Base-by-base conservation (phyloP, 2,329 filamentous ascomycete genomes). In the Emergomyces africanus region DNA sequence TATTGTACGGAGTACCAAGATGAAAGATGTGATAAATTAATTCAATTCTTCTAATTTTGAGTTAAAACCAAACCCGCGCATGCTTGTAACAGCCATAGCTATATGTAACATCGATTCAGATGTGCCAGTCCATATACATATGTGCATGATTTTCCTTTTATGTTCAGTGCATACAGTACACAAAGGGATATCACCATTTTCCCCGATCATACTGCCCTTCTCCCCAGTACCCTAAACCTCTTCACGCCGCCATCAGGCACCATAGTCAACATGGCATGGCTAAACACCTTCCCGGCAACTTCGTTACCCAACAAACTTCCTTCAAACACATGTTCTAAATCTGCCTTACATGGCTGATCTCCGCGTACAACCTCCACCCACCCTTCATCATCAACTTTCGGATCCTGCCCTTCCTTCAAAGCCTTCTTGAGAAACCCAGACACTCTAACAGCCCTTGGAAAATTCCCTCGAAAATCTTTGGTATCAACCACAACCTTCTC, bases 171-270 rank as follows among this genome's bases (percentile, higher is more conserved):
- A 20, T 23, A 20, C n/a, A 53, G 20, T 37, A 3, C 23, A 23
- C n/a, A 23, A 33, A 1, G 20, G 18, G 5, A 35, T 6, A 6
- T 35, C 48, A 5, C 41, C 41, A n/a, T 44, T 44, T 44, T 15
- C 15, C 20, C 46, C 20, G 20, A 2, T 54, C 50, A 54, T 5
- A 15, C 33, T 23, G 41, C 50, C 64, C 84, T 79, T 68, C 80
- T 84, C 2, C 87, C 89, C 71, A 88, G 85, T 1, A 92, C 83
- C 51, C 90, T 83, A 64, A 96, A 81, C 64, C 91, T 79, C 83
- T 95, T 96, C 2, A 96, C 88, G 28, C 92, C 91, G 39, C 92
- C 91, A 72, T 97, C 91, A 0, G 92, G 92, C 65, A 96, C 89
- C 70, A 96, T 94, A 39, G 89, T 88, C 70, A 97, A 78, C 80